Conservation (phyloP, 306 rosid species). For the Crataegus laevigata region DNA sequence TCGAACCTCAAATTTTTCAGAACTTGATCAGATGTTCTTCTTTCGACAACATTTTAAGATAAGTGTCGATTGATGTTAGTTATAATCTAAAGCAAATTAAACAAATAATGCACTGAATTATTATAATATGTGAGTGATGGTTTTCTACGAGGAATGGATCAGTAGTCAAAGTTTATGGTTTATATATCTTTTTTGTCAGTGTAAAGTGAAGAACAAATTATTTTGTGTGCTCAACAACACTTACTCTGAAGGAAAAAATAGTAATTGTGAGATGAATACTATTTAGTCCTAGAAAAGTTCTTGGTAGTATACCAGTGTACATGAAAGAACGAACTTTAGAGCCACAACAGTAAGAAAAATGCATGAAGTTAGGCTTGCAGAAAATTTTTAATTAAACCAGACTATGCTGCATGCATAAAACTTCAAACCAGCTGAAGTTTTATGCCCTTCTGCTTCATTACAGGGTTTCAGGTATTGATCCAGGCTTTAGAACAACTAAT, state of each 20-base stretch:
- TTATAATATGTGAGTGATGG: background rate
- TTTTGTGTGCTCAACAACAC: background rate
- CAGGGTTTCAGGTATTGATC: slow-evolving; percentile 90
- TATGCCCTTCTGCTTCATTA: slow-evolving; percentile 9
- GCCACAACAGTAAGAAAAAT: background rate
- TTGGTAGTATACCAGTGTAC: background rate
- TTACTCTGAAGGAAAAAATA: background rate
- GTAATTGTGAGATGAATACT: background rate
- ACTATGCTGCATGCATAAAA: too few species aligned
- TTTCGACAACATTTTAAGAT: background rate
- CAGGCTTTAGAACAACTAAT: slow-evolving; percentile 61
- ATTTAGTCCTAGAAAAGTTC: background rate
- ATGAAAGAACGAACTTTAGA: background rate
- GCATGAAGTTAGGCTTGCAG: too few species aligned
- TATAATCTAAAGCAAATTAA: background rate
- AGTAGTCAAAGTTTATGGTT: background rate
- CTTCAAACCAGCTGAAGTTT: too few species aligned
- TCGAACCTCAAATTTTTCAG: background rate
- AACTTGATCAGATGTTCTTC: background rate
- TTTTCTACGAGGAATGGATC: background rate
- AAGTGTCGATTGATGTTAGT: too few species aligned
- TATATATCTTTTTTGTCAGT: background rate
- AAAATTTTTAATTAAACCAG: too few species aligned
- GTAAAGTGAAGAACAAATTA: background rate
- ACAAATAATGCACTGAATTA: background rate